These are phyloP conservation scores for Triticum turgidum DNA, from an alignment of 176 grass and related monocot genomes.

Conservation along the genomic window DNA sequence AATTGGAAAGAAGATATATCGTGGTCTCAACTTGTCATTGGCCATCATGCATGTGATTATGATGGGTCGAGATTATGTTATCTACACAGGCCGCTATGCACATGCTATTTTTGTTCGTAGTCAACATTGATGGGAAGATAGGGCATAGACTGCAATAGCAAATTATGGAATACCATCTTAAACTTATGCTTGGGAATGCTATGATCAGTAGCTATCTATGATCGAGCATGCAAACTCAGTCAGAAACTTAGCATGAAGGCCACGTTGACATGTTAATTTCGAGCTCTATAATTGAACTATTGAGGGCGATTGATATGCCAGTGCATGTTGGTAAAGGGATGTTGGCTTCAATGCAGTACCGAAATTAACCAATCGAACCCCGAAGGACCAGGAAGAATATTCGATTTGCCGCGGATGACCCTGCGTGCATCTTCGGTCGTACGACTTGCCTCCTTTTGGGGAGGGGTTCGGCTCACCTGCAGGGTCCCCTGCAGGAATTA, in stretches of 20 bases:
- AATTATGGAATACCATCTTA: neutral
- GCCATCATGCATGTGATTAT: neutral
- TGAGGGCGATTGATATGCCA: neutral
- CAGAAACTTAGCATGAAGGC: neutral
- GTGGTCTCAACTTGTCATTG: neutral
- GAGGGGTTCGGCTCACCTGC: neutral
- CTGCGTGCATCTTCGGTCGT: neutral
- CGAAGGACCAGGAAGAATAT: neutral
- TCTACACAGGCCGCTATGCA: neutral
- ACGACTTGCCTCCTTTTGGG: neutral
- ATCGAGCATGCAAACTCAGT: neutral
- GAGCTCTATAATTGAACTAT: neutral
- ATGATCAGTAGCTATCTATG: neutral
- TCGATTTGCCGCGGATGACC: slow-evolving; percentile 27
- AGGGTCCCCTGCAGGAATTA: no score
- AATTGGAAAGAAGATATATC: neutral
- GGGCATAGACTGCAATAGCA: neutral
- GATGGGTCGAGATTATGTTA: neutral
- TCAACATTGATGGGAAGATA: neutral
- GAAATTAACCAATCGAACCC: neutral
- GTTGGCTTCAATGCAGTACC: neutral
- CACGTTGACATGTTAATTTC: neutral
- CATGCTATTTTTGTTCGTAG: neutral
- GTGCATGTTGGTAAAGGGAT: neutral
- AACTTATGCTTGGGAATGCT: neutral